phyloP scores from a whole-genome alignment of 192 early-diverging fungal genomes.

The Dimargaris cristalligena region DNA sequence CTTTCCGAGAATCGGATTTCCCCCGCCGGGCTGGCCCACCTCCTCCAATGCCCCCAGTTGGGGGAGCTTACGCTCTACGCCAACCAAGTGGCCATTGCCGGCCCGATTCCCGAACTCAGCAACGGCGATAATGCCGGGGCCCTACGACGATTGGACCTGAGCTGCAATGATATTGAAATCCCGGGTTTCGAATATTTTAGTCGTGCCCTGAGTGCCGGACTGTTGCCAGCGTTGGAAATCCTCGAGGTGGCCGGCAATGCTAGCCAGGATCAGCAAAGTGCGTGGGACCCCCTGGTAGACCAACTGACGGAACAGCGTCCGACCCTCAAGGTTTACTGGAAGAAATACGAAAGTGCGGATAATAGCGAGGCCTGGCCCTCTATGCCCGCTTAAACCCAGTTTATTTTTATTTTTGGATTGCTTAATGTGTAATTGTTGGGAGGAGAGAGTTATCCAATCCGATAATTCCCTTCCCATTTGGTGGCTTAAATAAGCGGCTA shows the following conservation, averaged over 20 bases:
- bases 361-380: too few relatives aligned
- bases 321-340: background rate
- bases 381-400: too few relatives aligned
- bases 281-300: background rate
- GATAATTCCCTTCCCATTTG: too few relatives aligned
- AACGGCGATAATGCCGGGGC: background rate
- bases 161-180: slow-evolving; percentile 2
- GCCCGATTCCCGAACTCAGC: background rate
- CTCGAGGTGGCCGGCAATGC: background rate
- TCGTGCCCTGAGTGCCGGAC: background rate
- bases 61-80: slow-evolving; percentile 1
- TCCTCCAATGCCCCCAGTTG: background rate
- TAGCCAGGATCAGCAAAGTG: background rate
- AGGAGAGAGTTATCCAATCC: too few relatives aligned
- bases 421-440: too few relatives aligned
- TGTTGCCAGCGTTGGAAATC: background rate
- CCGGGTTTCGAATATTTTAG: background rate
- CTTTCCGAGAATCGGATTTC: slow-evolving; percentile 1
- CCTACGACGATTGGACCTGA: background rate
- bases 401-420: too few relatives aligned
- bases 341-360: background rate
- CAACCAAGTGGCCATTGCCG: background rate
- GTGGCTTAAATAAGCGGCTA: too few relatives aligned
- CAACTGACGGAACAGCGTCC: background rate
- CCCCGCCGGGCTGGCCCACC: background rate